Evolutionary conservation across 768 basidiomycete species (phyloP), one percentile per base, ranked within the genome.

Genomic region (Suillus clintonianus): DNA sequence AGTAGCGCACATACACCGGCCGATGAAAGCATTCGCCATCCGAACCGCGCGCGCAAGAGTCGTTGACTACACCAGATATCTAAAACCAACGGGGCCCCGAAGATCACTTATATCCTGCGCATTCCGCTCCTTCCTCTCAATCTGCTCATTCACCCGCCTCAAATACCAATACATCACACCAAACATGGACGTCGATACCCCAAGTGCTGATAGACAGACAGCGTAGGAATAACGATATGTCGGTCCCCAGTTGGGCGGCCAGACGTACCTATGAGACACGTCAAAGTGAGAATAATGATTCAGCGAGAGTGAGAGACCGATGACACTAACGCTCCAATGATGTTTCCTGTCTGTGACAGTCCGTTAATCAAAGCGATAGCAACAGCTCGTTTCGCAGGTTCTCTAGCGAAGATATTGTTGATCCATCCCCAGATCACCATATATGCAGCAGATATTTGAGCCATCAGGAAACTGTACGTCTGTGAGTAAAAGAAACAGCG

Each of bases 331-430:
- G 91, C 88, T 64, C 93, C 93, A 50, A 86, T 77, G 47, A 95
- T 81, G 77, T 94, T 95, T 0, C 93, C 93, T 4, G 91, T 80
- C 71, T 92, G 89, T 7, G 89, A 89, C 70, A 92, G 86, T 48
- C 87, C 85, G 73, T 94, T 92, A 70, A 94, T 86, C 60, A 90
- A 75, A 1, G 91, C 92, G 41, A 95, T 79, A 11, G 88, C 88
- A 17, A 93, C 88, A 7, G 92, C 90, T 9, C 93, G 87, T 74
- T 94, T 94, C 24, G 88, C 85, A 3, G 92, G 86, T n/a, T 92
- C 88, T n/a, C 88, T 85, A 34, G 91, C 86, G 74, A 95, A 79
- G 10, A 80, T 78, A 64, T 80, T 83, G 54, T 79, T 79, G 61
- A 84, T 77, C 83, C 81, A 82, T 13, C 80, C 75, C 69, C 59